Base-by-base conservation (phyloP, 768 basidiomycete genomes). In the Psilocybe sp. region DNA sequence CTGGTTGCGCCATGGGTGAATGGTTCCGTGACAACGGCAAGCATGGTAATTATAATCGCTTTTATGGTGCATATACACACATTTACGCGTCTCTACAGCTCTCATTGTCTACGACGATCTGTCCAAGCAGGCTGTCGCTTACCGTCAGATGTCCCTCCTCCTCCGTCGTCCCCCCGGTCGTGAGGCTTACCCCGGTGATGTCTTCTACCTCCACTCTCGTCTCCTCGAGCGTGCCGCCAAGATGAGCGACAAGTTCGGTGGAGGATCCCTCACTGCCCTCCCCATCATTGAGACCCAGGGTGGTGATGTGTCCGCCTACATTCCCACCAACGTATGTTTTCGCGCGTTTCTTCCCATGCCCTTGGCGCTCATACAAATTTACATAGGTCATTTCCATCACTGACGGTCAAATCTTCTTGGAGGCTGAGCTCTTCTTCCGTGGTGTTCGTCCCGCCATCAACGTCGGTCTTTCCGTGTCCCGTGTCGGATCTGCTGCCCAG, bases 21-120 rank as follows among this genome's bases (percentile, higher is more conserved):
- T 99, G 96, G 96, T 99, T 99, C 97, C 91, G 93, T 76, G 97
- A 99, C 77, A 99, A 99, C 71, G 96, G 94, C 78, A 98, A 96
- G 79, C 97, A 99, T 74, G 95, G 89, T 89, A 63, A 47, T 84
- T 61, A 19, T n/a, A 28, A 1, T 41, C 12, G 13, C 41, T 42
- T 16, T 11, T 11, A 32, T 39, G 11, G 20, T 12, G 18, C 36
- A 34, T 14, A 40, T 13, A 31, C 5, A 18, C 32, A 33, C 55
- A 41, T 46, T 41, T 54, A 64, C 31, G 52, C 44, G 46, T 49
- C 15, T 55, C 37, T 13, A 47, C 49, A 89, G 89, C 96, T 58
- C 83, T 98, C 63, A 98, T 99, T 75, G 90, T 99, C 77, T 99
- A 97, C 75, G 97, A 99, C 67, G 97, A 98, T 74, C 77, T 99